These are phyloP conservation scores for Nemania sp. DNA, from an alignment of 2,329 filamentous ascomycete species.

Conservation along the genomic window DNA sequence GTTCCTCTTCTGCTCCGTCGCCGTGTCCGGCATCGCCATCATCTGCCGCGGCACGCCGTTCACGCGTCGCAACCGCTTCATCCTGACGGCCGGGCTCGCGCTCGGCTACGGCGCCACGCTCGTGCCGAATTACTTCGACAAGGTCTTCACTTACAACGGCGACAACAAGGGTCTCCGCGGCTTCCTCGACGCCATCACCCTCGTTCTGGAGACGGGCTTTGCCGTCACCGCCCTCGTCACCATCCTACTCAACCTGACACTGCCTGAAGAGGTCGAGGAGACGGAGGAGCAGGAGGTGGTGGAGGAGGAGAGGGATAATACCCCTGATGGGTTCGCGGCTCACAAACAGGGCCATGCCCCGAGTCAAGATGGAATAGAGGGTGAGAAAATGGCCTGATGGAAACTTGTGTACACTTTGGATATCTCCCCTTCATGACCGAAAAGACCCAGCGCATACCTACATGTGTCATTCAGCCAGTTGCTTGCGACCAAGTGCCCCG, in stretches of 20 bases:
- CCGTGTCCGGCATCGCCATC: constrained; percentile 77
- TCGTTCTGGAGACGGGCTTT: constrained; percentile 77
- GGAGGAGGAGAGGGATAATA: constrained; percentile 63
- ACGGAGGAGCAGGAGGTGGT: constrained; percentile 46
- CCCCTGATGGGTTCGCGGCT: constrained; percentile 8
- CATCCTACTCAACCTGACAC: constrained; percentile 71
- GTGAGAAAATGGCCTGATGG: constrained; percentile 18
- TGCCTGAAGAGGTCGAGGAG: constrained; percentile 74
- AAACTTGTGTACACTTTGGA: background rate
- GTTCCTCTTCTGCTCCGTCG: constrained; percentile 78
- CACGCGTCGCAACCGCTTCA: constrained; percentile 80
- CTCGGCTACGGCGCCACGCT: constrained; percentile 74
- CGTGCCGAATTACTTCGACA: constrained; percentile 68
- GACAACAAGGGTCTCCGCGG: constrained; percentile 69
- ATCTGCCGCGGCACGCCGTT: constrained; percentile 71
- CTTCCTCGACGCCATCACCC: constrained; percentile 73
- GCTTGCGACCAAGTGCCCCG: too few species aligned
- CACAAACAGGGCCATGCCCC: constrained; percentile 17
- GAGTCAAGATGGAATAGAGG: constrained; percentile 19
- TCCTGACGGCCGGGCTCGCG: constrained; percentile 74
- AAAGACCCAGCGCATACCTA: too few species aligned
- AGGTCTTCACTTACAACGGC: constrained; percentile 74
- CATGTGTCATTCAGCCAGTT: too few species aligned
- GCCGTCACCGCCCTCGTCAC: constrained; percentile 75
- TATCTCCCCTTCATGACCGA: too few species aligned